These are phyloP conservation scores for Penicillium aurantiogriseum DNA, from an alignment of 2,329 filamentous ascomycete genomes.

Conservation along the genomic window DNA sequence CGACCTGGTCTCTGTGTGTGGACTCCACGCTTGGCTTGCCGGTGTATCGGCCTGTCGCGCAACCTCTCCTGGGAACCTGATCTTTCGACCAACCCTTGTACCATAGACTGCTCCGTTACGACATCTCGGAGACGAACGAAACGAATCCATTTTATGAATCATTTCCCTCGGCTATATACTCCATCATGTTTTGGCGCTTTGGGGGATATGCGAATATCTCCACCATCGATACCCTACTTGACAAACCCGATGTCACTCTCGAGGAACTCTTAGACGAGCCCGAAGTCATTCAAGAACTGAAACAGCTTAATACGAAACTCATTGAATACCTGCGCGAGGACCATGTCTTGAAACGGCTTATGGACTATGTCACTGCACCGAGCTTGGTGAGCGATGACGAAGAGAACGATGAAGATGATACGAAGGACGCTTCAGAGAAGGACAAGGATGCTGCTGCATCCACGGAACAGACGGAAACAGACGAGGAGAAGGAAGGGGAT, in stretches of 20 bases:
- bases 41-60: constrained; percentile 22
- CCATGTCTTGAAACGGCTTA: constrained; percentile 75
- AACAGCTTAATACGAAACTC: constrained; percentile 96
- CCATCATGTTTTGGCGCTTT: constrained; percentile 99
- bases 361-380: constrained; percentile 88
- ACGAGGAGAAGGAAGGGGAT: constrained; percentile 41
- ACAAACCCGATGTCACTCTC: constrained; percentile 89
- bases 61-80: constrained; percentile 15
- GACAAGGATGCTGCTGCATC: constrained; percentile 28
- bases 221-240: constrained; percentile 92
- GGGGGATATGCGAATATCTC: constrained; percentile 98
- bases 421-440: constrained; percentile 35
- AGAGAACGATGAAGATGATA: constrained; percentile 52
- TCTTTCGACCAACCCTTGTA: constrained; percentile 21
- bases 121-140: constrained; percentile 26
- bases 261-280: constrained; percentile 95
- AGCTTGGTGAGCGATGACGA: constrained; percentile 53
- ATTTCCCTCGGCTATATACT: constrained; percentile 36
- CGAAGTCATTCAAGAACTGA: constrained; percentile 94
- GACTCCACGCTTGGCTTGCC: constrained; percentile 14
- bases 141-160: constrained; percentile 37
- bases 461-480: constrained; percentile 13
- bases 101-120: constrained; percentile 30
- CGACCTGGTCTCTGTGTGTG: constrained; percentile 21
- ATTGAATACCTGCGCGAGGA: constrained; percentile 94